Conservation (phyloP, 345 rosid genomes). For the Cardiospermum halicacabum region DNA sequence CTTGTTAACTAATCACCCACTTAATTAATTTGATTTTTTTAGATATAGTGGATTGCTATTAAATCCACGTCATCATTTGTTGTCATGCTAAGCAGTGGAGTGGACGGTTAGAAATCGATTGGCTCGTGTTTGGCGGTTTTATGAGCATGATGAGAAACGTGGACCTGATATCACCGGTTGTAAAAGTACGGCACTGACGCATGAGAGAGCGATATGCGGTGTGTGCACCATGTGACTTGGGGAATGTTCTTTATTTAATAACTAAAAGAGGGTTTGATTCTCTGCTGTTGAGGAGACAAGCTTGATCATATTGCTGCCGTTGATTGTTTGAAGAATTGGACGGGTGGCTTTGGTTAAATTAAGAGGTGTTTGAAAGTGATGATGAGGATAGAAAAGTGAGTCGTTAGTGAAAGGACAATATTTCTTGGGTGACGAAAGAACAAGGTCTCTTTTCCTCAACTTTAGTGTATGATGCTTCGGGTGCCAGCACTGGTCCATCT, state of each 20-base stretch:
- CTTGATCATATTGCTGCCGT: slow-evolving; percentile 1
- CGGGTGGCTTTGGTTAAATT: not conserved
- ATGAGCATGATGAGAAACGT: slow-evolving; percentile 6
- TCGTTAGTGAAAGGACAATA: not conserved
- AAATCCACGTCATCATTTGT: slow-evolving; percentile 18
- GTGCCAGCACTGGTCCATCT: not conserved
- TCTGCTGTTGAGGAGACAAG: not conserved
- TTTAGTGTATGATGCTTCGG: not conserved
- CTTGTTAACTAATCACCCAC: slow-evolving; percentile 25
- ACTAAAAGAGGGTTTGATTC: not conserved
- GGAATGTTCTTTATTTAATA: slow-evolving; percentile 25
- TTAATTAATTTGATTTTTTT: slow-evolving; percentile 2
- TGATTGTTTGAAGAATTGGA: not conserved
- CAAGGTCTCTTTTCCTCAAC: not conserved
- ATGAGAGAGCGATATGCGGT: slow-evolving; percentile 27
- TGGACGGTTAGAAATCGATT: slow-evolving; percentile 30
- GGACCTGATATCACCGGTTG: slow-evolving; percentile 31
- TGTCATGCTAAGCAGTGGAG: slow-evolving; percentile 11
- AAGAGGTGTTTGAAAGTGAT: not conserved
- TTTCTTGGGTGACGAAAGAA: not conserved
- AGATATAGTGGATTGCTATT: slow-evolving; percentile 9
- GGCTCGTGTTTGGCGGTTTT: slow-evolving; percentile 29
- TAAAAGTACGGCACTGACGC: slow-evolving; percentile 20
- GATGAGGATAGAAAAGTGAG: not conserved
- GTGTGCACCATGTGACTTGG: slow-evolving; percentile 44